phyloP scores from a whole-genome alignment of 1,139 yeast species.

The Suhomyces wounanorum region DNA sequence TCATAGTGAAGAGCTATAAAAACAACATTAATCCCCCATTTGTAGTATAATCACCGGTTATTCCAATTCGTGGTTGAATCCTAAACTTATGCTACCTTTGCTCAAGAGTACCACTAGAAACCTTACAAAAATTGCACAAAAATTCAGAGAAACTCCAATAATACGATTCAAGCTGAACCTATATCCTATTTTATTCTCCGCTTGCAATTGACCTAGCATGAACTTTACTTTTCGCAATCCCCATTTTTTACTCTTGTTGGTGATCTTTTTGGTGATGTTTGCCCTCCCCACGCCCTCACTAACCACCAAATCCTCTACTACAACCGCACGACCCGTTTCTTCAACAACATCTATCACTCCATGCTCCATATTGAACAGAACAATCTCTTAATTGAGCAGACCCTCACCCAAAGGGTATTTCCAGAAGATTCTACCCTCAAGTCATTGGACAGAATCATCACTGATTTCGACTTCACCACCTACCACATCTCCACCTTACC shows the following conservation, averaged over 20 bases:
- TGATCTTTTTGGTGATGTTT: background rate
- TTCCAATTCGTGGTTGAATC: too few species aligned
- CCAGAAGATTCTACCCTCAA: constrained; percentile 36
- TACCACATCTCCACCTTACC: constrained; percentile 84
- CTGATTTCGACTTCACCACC: constrained; percentile 95
- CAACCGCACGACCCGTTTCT: constrained; percentile 3
- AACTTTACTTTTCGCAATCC: too few species aligned
- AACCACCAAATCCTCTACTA: background rate
- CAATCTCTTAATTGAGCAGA: constrained; percentile 45
- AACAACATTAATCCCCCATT: too few species aligned
- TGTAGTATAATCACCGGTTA: too few species aligned
- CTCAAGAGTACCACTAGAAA: background rate
- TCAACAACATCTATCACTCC: constrained; percentile 4
- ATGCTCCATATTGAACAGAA: constrained; percentile 51
- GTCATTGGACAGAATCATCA: constrained; percentile 83
- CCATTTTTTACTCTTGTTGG: background rate
- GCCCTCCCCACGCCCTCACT: background rate
- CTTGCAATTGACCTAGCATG: too few species aligned
- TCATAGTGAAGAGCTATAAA: too few species aligned
- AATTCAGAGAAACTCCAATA: too few species aligned
- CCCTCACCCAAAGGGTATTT: constrained; percentile 41
- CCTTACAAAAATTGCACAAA: background rate
- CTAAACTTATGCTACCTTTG: too few species aligned
- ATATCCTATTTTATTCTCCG: too few species aligned
- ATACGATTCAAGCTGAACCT: too few species aligned